Evolutionary conservation across 2,329 filamentous ascomycete genomes (phyloP).

Genomic region (Phyllosticta citrichinensis): DNA sequence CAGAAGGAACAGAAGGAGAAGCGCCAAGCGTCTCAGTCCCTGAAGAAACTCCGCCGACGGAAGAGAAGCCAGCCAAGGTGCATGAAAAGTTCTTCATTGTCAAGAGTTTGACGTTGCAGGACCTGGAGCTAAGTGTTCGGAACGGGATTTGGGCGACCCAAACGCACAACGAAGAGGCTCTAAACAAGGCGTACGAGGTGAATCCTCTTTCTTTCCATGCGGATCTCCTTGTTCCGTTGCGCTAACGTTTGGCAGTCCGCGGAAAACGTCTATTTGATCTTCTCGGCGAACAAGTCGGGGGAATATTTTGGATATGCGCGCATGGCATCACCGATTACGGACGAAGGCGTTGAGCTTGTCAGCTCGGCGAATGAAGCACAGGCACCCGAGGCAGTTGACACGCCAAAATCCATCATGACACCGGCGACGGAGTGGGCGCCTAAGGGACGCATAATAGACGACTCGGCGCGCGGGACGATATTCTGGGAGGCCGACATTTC

Average conservation of each 20-base stretch:
- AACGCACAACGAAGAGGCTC: slow-evolving; percentile 74
- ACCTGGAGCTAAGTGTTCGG: slow-evolving; percentile 76
- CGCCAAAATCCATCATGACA: slow-evolving; percentile 71
- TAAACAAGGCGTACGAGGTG: slow-evolving; percentile 79
- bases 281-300: slow-evolving; percentile 94
- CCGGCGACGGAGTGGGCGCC: slow-evolving; percentile 69
- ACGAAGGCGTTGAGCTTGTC: slow-evolving; percentile 47
- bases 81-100: slow-evolving; percentile 82
- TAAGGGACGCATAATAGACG: slow-evolving; percentile 79
- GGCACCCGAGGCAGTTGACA: slow-evolving; percentile 47
- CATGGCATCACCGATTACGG: slow-evolving; percentile 76
- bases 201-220: slow-evolving; percentile 14
- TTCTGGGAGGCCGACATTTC: slow-evolving; percentile 82
- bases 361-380: slow-evolving; percentile 49
- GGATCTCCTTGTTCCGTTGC: background rate
- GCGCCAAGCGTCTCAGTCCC: background rate
- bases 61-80: slow-evolving; percentile 25
- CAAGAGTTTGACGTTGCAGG: slow-evolving; percentile 85
- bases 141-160: slow-evolving; percentile 93
- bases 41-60: background rate
- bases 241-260: slow-evolving; percentile 44
- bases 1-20: background rate
- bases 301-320: slow-evolving; percentile 94
- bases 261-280: slow-evolving; percentile 82
- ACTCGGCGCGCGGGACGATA: slow-evolving; percentile 86